Percentiles rank a stretch among this genome's conserved stretches.
phyloP scores from a whole-genome alignment of 1,284 basidiomycete species.

The Sporisorium scitamineum region DNA sequence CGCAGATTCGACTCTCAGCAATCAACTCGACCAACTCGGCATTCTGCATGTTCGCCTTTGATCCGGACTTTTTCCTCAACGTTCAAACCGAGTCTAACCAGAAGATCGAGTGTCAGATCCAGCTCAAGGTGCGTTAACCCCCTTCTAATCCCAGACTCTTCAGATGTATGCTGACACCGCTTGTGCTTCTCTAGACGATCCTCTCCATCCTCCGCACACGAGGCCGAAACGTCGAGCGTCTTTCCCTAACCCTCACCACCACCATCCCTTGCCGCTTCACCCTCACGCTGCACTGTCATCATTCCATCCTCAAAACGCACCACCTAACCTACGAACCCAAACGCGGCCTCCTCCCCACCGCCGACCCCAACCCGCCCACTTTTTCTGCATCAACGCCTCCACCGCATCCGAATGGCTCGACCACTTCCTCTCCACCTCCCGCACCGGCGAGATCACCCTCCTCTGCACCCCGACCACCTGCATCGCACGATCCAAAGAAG shows the following conservation, averaged over 20 bases:
- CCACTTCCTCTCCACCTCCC: slow-evolving; percentile 47
- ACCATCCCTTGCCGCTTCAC: slow-evolving; percentile 28
- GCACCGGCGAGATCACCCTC: slow-evolving; percentile 53
- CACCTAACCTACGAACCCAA: slow-evolving; percentile 56
- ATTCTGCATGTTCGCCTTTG: slow-evolving; percentile 58
- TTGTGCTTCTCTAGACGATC: slow-evolving; percentile 22
- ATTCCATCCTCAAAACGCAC: slow-evolving; percentile 58
- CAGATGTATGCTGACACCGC: not conserved
- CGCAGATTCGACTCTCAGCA: slow-evolving; percentile 51
- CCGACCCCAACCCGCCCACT: slow-evolving; percentile 50
- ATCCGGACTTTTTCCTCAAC: slow-evolving; percentile 54
- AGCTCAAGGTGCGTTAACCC: slow-evolving; percentile 33
- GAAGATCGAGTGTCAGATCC: slow-evolving; percentile 54
- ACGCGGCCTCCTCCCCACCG: slow-evolving; percentile 45
- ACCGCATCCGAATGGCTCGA: slow-evolving; percentile 58
- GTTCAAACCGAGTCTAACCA: slow-evolving; percentile 7
- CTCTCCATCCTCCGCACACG: slow-evolving; percentile 51
- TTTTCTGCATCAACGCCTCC: slow-evolving; percentile 35
- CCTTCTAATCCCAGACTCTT: not conserved
- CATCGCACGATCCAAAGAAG: slow-evolving; percentile 39
- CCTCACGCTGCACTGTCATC: slow-evolving; percentile 46
- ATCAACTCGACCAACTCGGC: slow-evolving; percentile 64
- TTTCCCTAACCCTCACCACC: slow-evolving; percentile 33
- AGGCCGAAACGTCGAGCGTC: slow-evolving; percentile 43
- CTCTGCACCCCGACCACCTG: slow-evolving; percentile 32